These are phyloP conservation scores for Conoideocrella luteorostrata DNA, from an alignment of 2,329 filamentous ascomycete genomes.

Conservation along the genomic window DNA sequence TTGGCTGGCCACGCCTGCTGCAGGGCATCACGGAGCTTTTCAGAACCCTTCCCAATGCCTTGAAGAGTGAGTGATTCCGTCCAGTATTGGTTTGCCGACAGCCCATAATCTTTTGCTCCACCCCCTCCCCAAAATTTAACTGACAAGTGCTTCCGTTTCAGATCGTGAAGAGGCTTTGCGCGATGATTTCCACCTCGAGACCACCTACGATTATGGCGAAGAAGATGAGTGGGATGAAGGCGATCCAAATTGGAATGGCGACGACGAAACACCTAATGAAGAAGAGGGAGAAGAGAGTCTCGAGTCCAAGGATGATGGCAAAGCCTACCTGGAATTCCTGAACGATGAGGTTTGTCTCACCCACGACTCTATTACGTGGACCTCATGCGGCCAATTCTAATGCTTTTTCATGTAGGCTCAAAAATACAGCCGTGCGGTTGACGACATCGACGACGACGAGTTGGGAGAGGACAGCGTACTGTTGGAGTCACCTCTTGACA, in stretches of 20 bases:
- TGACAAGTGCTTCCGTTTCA: slow-evolving; percentile 23
- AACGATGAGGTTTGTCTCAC: slow-evolving; percentile 68
- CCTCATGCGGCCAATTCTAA: too few species aligned
- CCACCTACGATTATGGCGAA: slow-evolving; percentile 56
- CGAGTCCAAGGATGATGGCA: slow-evolving; percentile 82
- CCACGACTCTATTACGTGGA: too few species aligned
- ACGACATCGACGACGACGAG: slow-evolving; percentile 74
- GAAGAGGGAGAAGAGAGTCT: slow-evolving; percentile 57
- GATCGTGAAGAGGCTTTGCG: slow-evolving; percentile 87
- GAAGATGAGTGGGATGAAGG: slow-evolving; percentile 82
- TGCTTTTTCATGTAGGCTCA: slow-evolving; percentile 52
- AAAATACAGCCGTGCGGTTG: slow-evolving; percentile 68
- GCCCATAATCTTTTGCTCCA: not conserved
- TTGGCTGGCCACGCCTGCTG: slow-evolving; percentile 88
- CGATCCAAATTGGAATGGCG: slow-evolving; percentile 72
- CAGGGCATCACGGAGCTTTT: slow-evolving; percentile 86
- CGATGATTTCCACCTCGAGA: slow-evolving; percentile 73
- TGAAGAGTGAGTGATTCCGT: slow-evolving; percentile 62
- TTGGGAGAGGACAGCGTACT: slow-evolving; percentile 88
- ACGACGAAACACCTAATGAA: slow-evolving; percentile 63
- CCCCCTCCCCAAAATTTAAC: not conserved
- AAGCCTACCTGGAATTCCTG: slow-evolving; percentile 91
- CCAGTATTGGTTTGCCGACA: too few species aligned
- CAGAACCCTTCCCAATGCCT: slow-evolving; percentile 78
- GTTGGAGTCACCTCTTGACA: slow-evolving; percentile 89